Evolutionary conservation across 2,329 filamentous ascomycete genomes (phyloP), one percentile per base, ranked within the genome.

Genomic region (Sordariomycetes sp.): DNA sequence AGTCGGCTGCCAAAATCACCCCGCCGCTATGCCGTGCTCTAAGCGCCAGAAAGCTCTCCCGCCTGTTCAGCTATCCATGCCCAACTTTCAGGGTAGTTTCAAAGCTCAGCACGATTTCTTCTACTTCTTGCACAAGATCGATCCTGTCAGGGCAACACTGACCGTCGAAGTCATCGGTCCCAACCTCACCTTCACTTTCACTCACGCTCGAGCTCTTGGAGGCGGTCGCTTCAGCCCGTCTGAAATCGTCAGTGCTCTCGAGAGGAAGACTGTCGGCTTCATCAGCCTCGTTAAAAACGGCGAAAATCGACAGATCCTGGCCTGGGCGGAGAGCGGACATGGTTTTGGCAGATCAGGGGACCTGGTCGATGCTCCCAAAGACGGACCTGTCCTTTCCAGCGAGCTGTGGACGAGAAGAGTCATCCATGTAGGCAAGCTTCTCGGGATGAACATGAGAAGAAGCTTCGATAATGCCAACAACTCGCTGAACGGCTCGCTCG

Each of bases 321-420:
- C 50, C 0, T 51, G 52, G 30, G 53, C 57, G 2, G 48, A 59
- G 36, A 55, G 50, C 30, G 57, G 57, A 2, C 54, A 61, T 33
- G 55, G 54, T 1, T 21, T 39, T 3, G 48, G 54, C 3, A 21
- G 21, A 1, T 30, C 14, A 0, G 55, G 56, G 3, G 57, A 61
- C 16, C 3, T 54, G 0, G 44, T 59, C 1, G 49, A 55, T 15
- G 25, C 21, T 1, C 32, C 33, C 7, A 9, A n/a, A 5, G 28
- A 33, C 0, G 21, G 37, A 1, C 41, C 42, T 2, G 39, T 53
- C 0, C 46, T 63, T 1, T 21, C 49, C 2, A 57, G 60, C 34
- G 21, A 29, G 2, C 33, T 48, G 5, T 64, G 59, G 59, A 44
- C 49, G 0, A 27, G 33, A 1, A 45, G 55, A 1, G 55, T 50